Base-by-base conservation (phyloP, 2,329 filamentous ascomycete species). In the Fusarium sterilihyphosum region DNA sequence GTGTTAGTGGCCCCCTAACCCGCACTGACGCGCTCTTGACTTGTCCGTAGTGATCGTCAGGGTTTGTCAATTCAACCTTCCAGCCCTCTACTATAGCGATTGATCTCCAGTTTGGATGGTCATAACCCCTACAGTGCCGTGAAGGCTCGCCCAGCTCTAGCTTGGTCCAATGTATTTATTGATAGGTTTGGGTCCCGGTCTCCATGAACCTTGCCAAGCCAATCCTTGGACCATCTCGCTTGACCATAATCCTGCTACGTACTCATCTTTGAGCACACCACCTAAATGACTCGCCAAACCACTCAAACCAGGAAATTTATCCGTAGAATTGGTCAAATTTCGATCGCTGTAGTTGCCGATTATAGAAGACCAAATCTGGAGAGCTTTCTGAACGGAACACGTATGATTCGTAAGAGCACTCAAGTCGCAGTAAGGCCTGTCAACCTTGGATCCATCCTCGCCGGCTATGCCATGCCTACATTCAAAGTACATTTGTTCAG, bases 321-420 rank as follows among this genome's bases (percentile, higher is more conserved):
- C 14, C 0, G 9, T 17, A 22, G 4, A 6, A 0, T 31, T 17
- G 14, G 46, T 49, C 20, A 49, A 1, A 31, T 4, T 0, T 3
- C 8, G 14, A 0, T 17, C 0, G 2, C 46, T 3, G 20, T 49
- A 49, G 9, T 6, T 49, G 9, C 13, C 4, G 9, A 49, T 0
- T 22, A 31, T 12, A 0, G 6, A 29, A 0, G 20, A 17, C 46
- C 26, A 49, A 22, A 1, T 22, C 26, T 6, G 0, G 6, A 49
- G 26, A 17, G 26, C 46, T 31, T 49, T 2, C 1, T 4, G 3
- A 22, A 13, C 13, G 18, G 18, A 47, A 4, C 0, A 22, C 4
- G 1, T 1, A 29, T 47, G 6, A 3, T 47, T 0, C 8, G 29
- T 16, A 16, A 3, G 13, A 22, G 0, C 9, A 8, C 46, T 49